Conservation (phyloP, 306 rosid species). For the Ormosia semicastrata region DNA sequence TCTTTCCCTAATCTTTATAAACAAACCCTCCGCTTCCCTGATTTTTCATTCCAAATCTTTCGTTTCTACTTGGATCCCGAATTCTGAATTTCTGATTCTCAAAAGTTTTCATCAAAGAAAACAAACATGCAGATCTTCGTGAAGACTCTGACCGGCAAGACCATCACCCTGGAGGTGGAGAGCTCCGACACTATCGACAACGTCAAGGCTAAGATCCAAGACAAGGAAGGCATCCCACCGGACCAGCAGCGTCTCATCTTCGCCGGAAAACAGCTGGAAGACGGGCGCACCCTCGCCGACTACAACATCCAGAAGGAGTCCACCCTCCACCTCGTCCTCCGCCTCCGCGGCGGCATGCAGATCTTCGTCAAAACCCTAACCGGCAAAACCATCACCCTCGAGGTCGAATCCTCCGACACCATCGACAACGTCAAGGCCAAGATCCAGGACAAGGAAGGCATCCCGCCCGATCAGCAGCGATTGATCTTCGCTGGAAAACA, state of each 20-base stretch:
- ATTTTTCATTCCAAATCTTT: no score
- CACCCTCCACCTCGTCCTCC: background rate
- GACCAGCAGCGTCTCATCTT: background rate
- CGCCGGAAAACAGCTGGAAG: background rate
- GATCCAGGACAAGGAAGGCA: background rate
- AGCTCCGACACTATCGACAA: background rate
- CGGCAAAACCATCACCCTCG: background rate
- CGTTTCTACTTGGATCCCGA: no score
- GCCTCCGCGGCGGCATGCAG: background rate
- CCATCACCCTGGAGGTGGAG: background rate
- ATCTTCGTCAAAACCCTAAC: background rate
- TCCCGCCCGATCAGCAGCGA: background rate
- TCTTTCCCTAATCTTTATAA: background rate
- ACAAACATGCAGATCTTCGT: constrained; percentile 30
- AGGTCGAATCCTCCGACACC: background rate
- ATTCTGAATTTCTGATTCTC: no score
- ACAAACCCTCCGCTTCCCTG: background rate
- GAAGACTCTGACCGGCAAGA: background rate
- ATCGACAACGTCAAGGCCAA: background rate
- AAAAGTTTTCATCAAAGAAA: background rate
- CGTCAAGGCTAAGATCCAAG: background rate
- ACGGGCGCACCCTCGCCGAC: background rate
- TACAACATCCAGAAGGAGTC: constrained; percentile 5
- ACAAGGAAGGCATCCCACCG: background rate
- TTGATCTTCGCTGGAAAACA: background rate